These are phyloP conservation scores for Diaporthe caulivora DNA, from an alignment of 2,329 filamentous ascomycete genomes.

Conservation along the genomic window DNA sequence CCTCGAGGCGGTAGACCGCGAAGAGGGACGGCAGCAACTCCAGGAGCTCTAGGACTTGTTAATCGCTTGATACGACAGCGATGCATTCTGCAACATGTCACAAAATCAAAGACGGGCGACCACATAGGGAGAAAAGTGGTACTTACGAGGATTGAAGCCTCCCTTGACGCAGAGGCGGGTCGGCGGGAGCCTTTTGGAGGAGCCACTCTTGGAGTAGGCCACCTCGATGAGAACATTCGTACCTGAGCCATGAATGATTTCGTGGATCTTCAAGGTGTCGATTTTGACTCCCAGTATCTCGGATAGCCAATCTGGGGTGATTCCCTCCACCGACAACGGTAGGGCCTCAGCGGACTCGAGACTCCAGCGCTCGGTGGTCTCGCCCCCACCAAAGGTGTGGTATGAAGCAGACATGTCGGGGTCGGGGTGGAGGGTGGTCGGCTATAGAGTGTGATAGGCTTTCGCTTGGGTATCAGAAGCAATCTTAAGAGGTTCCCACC, in stretches of 20 bases:
- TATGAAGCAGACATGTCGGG: neutral
- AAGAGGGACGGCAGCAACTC: constrained; percentile 29
- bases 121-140: no score
- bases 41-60: neutral
- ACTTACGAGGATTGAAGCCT: constrained; percentile 49
- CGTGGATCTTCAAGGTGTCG: constrained; percentile 32
- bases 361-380: neutral
- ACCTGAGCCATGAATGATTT: constrained; percentile 42
- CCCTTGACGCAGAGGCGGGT: constrained; percentile 53
- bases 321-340: constrained; percentile 40
- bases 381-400: neutral
- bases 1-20: constrained; percentile 36
- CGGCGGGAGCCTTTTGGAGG: constrained; percentile 39
- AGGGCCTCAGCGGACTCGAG: constrained; percentile 41
- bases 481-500: neutral
- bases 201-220: constrained; percentile 41
- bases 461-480: constrained; percentile 13
- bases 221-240: constrained; percentile 43
- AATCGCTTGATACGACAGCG: no score
- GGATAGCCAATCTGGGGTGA: constrained; percentile 43
- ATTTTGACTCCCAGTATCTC: constrained; percentile 41
- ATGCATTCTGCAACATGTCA: no score
- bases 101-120: no score
- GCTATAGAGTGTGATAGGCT: constrained; percentile 10
- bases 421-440: neutral